Percentiles rank a stretch among this genome's conserved stretches.
phyloP scores from a whole-genome alignment of 2,329 filamentous ascomycete species.

The Diaporthe amygdali region DNA sequence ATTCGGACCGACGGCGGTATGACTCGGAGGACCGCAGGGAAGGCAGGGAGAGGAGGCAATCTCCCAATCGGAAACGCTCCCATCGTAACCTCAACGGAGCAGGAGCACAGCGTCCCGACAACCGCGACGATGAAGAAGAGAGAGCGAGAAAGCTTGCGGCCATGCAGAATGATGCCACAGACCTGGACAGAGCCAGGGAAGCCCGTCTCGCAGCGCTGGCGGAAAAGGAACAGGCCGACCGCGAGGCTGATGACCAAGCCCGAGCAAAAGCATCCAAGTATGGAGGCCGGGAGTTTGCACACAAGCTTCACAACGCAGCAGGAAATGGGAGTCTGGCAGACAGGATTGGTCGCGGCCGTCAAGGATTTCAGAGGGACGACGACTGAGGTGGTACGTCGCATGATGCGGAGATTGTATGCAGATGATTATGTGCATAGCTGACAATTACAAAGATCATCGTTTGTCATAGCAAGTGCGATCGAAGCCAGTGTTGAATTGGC shows the following conservation, averaged over 20 bases:
- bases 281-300: conserved; percentile 69
- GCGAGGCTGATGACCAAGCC: conserved; percentile 70
- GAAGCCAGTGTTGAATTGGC: neutral
- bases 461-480: neutral
- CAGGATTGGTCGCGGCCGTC: conserved; percentile 54
- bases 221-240: conserved; percentile 66
- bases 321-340: conserved; percentile 57
- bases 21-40: conserved; percentile 5
- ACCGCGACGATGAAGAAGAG: conserved; percentile 53
- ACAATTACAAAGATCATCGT: neutral
- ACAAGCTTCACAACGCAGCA: conserved; percentile 65
- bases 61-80: conserved; percentile 22
- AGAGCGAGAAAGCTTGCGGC: conserved; percentile 71
- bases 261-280: conserved; percentile 64
- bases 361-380: conserved; percentile 52
- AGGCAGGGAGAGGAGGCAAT: neutral
- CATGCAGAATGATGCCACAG: conserved; percentile 74
- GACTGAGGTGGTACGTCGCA: conserved; percentile 35
- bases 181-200: conserved; percentile 73
- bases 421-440: neutral
- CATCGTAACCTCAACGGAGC: conserved; percentile 11
- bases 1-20: conserved; percentile 22
- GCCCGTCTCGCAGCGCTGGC: conserved; percentile 71
- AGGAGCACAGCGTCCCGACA: conserved; percentile 22
- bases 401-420: neutral